Evolutionary conservation across 257 asterid species (phyloP), one percentile per base, ranked within the genome.

Genomic region (Solanum appendiculatum): DNA sequence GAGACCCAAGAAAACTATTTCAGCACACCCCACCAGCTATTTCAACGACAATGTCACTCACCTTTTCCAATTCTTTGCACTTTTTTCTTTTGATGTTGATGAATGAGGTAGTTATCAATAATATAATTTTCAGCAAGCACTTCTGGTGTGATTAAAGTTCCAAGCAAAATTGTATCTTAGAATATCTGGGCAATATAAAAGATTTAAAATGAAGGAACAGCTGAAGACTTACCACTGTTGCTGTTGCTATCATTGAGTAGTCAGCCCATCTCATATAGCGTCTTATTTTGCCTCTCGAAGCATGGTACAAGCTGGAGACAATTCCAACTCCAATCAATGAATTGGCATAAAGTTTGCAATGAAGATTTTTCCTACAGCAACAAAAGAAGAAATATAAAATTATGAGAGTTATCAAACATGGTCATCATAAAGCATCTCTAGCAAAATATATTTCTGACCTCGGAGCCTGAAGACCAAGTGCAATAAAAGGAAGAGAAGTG

Each of bases 261-360:
- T 96, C 99, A 51, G 97, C 99, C 99, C 99, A 97, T 90, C 99
- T 96, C 86, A 96, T 90, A 87, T 93, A 97, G 92, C 94, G 95
- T 86, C 96, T 93, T 86, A 91, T 15, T 84, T 87, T 94, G 84
- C 99, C 99, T 86, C 97, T 93, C 1, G 98, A 95, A 83, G 94
- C 88, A 91, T 95, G 98, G 86, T 96, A 96, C 86, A 96, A 51
- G 86, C 94, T 95, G 60, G 99, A 97, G 31, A 98, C 93, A 87
- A 97, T 86, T 86, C 99, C 99, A 34, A 97, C 99, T 86, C 99
- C 99, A 31, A 96, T 91, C 87, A 96, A 93, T 6, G 98, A 94
- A 92, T 92, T 95, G 37, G 99, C 99, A 87, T 95, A 96, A 10
- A 96, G 88, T 90, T 91, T 93, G 91, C 97, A 95, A 82, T 90